Base-by-base conservation (phyloP, 2,329 filamentous ascomycete genomes). In the Coniochaeta sp. region DNA sequence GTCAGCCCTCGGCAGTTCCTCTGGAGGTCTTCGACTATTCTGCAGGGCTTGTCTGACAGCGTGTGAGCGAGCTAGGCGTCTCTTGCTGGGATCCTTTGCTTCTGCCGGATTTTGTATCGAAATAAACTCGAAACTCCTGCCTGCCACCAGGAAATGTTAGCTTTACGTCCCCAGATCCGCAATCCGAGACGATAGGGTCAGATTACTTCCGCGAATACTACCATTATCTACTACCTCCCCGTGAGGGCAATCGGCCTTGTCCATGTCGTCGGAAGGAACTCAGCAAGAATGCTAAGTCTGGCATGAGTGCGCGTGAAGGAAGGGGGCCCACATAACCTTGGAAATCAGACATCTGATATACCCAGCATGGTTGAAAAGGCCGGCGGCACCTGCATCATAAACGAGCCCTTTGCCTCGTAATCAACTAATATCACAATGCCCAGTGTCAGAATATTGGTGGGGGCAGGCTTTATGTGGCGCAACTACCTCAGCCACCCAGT, bases 51-150 rank as follows among this genome's bases (percentile, higher is more conserved):
- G 54, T 19, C 30, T 57, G 8, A 60, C 26, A 34, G 58, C 58
- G 30, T 60, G 58, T 26, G 58, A 60, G 10, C 58, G 52, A 22
- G 58, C 58, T 26, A 30, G 24, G 10, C 58, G 58, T 24, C 58
- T 57, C 9, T 32, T 57, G 26, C 32, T 47, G 16, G 17, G 36
- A 36, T 60, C 58, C 22, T 60, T 57, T n/a, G 32, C 32, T 19
- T 57, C 55, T 12, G 5, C 55, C 4, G 55, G 55, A 17, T 40
- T 40, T 26, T 57, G 55, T 24, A 57, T 30, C 19, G 55, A 57
- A 17, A 57, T 40, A n/a, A 57, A 57, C 17, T 36, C 8, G 55
- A 57, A 57, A 40, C 36, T 40, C 36, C 36, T 40, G 36, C 36
- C 36, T 40, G 36, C 36, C 36, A 40, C 36, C 36, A 40, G 36